Evolutionary conservation across 768 basidiomycete genomes (phyloP).

Genomic region (Hygrocybe punicea): DNA sequence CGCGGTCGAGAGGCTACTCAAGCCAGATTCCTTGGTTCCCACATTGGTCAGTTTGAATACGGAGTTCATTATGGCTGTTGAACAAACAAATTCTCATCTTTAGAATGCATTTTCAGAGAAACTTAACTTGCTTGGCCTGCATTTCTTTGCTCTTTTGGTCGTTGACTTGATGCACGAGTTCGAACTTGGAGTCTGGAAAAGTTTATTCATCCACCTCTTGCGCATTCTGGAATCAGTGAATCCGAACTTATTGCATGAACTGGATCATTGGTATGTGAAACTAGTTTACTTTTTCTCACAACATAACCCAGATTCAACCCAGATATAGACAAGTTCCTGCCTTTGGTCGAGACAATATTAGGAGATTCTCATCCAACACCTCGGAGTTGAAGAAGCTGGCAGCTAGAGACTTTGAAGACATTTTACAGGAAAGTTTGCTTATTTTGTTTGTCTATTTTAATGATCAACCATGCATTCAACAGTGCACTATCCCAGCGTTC

Average conservation of each 20-base stretch:
- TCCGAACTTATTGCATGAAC: not conserved
- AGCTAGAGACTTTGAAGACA: conserved; percentile 29
- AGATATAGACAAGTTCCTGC: conserved; percentile 1
- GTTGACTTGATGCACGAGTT: conserved; percentile 11
- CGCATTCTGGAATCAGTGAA: conserved; percentile 6
- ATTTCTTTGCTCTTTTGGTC: conserved; percentile 3
- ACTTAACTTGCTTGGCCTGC: conserved; percentile 3
- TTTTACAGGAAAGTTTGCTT: conserved; percentile 23
- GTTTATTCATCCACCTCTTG: conserved; percentile 2
- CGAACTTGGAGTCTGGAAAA: conserved; percentile 4
- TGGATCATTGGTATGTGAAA: not conserved
- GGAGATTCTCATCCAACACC: conserved; percentile 18
- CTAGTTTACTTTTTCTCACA: not conserved
- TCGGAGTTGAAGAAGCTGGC: conserved; percentile 19
- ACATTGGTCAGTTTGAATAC: not conserved
- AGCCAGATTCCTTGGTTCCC: not conserved
- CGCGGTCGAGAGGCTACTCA: not conserved
- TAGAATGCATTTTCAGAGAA: conserved; percentile 11
- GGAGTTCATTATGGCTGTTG: not conserved
- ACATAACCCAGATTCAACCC: not conserved
- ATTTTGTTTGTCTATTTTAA: not conserved
- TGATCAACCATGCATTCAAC: not conserved
- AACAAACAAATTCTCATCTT: not conserved
- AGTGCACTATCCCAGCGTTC: conserved; percentile 16
- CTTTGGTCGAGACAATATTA: conserved; percentile 18